These are phyloP conservation scores for Aspergillus jensenii DNA, from an alignment of 2,329 filamentous ascomycete species.

Conservation along the genomic window DNA sequence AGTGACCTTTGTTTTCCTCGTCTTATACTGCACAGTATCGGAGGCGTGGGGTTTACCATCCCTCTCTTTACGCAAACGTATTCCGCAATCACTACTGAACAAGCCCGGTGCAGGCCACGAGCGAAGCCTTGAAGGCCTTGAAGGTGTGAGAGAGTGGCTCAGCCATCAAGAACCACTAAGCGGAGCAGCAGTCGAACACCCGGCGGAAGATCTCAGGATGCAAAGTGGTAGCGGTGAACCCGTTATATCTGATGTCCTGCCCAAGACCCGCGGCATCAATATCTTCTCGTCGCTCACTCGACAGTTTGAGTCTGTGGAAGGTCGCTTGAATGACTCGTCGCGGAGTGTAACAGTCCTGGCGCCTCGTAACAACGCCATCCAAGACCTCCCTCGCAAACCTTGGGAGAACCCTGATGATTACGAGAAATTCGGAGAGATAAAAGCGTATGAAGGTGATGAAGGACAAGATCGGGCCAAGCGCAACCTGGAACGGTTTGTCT, in stretches of 20 bases:
- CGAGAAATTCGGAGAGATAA: constrained; percentile 56
- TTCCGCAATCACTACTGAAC: constrained; percentile 19
- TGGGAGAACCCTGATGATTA: constrained; percentile 70
- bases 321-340: constrained; percentile 65
- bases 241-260: constrained; percentile 81
- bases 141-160: constrained; percentile 21
- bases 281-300: constrained; percentile 81
- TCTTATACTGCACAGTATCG: constrained; percentile 14
- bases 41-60: constrained; percentile 14
- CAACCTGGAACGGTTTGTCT: constrained; percentile 79
- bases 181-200: constrained; percentile 25
- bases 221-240: constrained; percentile 47
- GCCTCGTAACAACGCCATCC: constrained; percentile 79
- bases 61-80: constrained; percentile 20
- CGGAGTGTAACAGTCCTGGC: constrained; percentile 83
- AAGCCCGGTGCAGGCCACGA: constrained; percentile 17
- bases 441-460: constrained; percentile 72
- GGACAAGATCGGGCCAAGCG: constrained; percentile 73
- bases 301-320: constrained; percentile 67
- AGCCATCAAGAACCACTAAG: constrained; percentile 25
- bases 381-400: constrained; percentile 75
- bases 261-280: constrained; percentile 73
- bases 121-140: constrained; percentile 11
- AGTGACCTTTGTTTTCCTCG: constrained; percentile 3
- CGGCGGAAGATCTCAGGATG: constrained; percentile 10